phyloP scores from a whole-genome alignment of 768 basidiomycete species.

The Coprinopsis sp. region DNA sequence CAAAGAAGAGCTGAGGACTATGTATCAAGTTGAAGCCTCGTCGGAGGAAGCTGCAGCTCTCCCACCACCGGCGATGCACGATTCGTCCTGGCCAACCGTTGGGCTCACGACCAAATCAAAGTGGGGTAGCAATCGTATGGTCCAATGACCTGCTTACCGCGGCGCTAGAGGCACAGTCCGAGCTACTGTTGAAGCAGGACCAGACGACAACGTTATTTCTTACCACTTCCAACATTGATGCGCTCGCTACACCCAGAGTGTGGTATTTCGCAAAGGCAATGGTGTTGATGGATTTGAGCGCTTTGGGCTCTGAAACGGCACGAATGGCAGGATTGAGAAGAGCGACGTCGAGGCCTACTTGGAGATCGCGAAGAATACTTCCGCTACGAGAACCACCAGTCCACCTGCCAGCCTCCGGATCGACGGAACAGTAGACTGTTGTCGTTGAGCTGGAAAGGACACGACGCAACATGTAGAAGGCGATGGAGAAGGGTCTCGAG shows the following conservation, averaged over 20 bases:
- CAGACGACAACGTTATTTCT: too few species aligned
- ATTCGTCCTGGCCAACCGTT: not conserved
- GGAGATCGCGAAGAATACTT: conserved; percentile 12
- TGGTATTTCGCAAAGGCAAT: conserved; percentile 70
- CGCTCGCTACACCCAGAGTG: conserved; percentile 73
- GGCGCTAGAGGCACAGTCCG: too few species aligned
- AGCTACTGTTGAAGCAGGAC: too few species aligned
- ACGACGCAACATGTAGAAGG: conserved; percentile 83
- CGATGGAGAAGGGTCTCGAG: conserved; percentile 85
- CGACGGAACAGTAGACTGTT: conserved; percentile 40
- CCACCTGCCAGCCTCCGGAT: conserved; percentile 8
- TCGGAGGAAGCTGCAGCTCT: conserved; percentile 36
- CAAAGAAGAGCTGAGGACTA: conserved; percentile 69
- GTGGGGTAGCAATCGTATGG: too few species aligned
- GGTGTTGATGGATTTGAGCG: conserved; percentile 50
- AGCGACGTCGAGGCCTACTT: conserved; percentile 67
- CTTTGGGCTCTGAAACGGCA: conserved; percentile 67
- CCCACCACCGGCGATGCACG: not conserved
- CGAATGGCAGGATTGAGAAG: conserved; percentile 70
- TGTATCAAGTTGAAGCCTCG: conserved; percentile 81
- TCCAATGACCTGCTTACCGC: not conserved
- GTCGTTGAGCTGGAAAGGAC: conserved; percentile 76
- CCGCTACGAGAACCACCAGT: conserved; percentile 12
- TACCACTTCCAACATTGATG: conserved; percentile 19
- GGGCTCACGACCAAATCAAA: not conserved